Base-by-base conservation (phyloP, 306 rosid species). In the Fragaria iinumae region DNA sequence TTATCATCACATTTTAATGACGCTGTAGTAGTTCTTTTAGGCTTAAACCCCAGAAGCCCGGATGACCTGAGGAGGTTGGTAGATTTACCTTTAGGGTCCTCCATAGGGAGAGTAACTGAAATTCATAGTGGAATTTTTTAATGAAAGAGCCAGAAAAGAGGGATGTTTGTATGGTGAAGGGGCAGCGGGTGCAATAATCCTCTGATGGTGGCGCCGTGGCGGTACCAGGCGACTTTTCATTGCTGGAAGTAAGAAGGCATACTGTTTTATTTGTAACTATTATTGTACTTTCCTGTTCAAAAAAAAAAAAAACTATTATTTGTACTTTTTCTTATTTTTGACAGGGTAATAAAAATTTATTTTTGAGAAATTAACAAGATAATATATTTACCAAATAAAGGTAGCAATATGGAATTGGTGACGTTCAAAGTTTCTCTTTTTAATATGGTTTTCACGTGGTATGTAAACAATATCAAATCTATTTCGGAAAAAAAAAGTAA, bases 121-220 rank as follows among this genome's bases (percentile, higher is more conserved):
- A 14, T 38, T 72, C 43, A 6, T 14, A 21, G 14, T 21, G 13
- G 6, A 57, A 23, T 7, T 56, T n/a, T 70, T 27, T 14, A 8
- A 11, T 50, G 29, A 32, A 23, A 49, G 45, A 71, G 47, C 44
- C 63, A 50, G 39, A 23, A 25, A 20, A 71, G 78, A 50, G 21
- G 29, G 44, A 20, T 76, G 77, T 34, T 60, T 16, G 39, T 23
- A 21, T 81, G 67, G 75, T 39, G 52, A 17, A 16, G 25, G 43
- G 74, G 69, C 78, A 81, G 60, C 17, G 13, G 27, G 27, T 32
- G 55, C 34, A 32, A 71, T 71, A 44, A 13, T 78, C 11, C 56
- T 44, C 77, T 63, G 29, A 7, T 48, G 21, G 11, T 74, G 75
- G 76, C n/a, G 6, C 39, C 6, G 39, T 4, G 39, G 9, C 47